phyloP scores from a whole-genome alignment of 1,139 yeast genomes.

The Kodamaea anthophila region DNA sequence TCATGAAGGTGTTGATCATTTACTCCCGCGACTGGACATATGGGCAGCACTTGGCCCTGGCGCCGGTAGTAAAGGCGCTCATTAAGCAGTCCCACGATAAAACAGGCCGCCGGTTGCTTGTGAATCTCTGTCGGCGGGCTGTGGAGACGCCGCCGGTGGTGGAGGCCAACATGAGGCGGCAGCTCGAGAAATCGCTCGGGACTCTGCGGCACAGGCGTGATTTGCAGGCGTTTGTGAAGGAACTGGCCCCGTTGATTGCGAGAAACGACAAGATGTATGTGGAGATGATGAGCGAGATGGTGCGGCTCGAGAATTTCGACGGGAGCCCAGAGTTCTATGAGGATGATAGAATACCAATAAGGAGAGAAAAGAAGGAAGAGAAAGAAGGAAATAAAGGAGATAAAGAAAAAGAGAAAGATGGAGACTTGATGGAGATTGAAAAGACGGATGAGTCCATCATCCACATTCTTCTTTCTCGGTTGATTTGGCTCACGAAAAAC shows the following conservation, averaged over 20 bases:
- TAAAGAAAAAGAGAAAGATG: too few relatives aligned
- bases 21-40: slow-evolving; percentile 46
- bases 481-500: slow-evolving; percentile 49
- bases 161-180: slow-evolving; percentile 30
- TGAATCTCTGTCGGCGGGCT: slow-evolving; percentile 64
- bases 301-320: slow-evolving; percentile 44
- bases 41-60: too few relatives aligned
- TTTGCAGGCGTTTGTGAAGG: slow-evolving; percentile 47
- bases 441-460: slow-evolving; percentile 46
- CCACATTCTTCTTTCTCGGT: slow-evolving; percentile 53
- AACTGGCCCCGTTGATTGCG: slow-evolving; percentile 48
- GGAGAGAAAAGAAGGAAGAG: slow-evolving; percentile 14
- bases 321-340: slow-evolving; percentile 22
- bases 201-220: slow-evolving; percentile 28
- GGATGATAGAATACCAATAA: slow-evolving; percentile 11
- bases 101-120: too few relatives aligned
- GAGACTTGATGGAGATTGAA: too few relatives aligned
- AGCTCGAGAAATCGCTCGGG: slow-evolving; percentile 35
- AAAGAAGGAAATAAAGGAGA: too few relatives aligned
- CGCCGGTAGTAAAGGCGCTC: too few relatives aligned
- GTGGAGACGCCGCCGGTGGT: slow-evolving; percentile 58
- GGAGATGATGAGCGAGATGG: slow-evolving; percentile 45
- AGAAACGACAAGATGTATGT: slow-evolving; percentile 54
- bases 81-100: too few relatives aligned
- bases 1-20: slow-evolving; percentile 48